A percentile compares a stretch with the other conserved stretches of the same genome.
These are phyloP conservation scores for Pedinophyceae sp. DNA, from an alignment of 139 green algal species.

Conservation along the genomic window DNA sequence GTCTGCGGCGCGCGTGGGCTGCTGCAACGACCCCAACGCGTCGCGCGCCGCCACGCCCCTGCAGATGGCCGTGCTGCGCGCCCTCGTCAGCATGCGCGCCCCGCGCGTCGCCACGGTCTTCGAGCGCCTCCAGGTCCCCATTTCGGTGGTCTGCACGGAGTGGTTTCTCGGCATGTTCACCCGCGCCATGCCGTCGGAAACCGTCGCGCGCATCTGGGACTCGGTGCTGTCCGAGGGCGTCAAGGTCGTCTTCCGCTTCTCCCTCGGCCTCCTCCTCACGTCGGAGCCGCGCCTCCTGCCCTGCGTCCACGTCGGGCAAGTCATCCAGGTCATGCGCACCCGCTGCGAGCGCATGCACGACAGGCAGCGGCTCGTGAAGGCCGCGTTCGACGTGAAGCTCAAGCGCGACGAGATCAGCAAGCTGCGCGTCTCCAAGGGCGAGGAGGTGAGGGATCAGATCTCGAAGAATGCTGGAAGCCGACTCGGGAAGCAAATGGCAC, in stretches of 20 bases:
- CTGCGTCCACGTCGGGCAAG: not conserved
- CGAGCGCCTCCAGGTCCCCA: slow-evolving; percentile 3
- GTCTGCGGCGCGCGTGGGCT: no score
- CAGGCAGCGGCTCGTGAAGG: not conserved
- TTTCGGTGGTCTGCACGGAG: slow-evolving; percentile 7
- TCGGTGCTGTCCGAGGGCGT: slow-evolving; percentile 10
- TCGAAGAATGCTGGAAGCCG: no score
- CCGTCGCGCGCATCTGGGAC: slow-evolving; percentile 12
- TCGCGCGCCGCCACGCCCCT: no score
- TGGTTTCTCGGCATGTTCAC: slow-evolving; percentile 16
- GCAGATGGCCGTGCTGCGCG: slow-evolving; percentile 3
- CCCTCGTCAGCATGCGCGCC: slow-evolving; percentile 1
- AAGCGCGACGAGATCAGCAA: no score
- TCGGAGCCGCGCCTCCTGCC: not conserved
- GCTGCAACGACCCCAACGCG: no score
- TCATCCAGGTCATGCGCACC: not conserved
- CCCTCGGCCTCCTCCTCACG: slow-evolving; percentile 8
- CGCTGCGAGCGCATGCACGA: not conserved
- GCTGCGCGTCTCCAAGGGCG: no score
- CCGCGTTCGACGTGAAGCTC: slow-evolving; percentile 1
- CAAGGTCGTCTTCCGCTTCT: slow-evolving; percentile 14
- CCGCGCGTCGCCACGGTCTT: not conserved
- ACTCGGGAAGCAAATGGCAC: no score
- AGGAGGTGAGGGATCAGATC: no score
- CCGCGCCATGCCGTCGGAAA: slow-evolving; percentile 11